phyloP scores from a whole-genome alignment of 1,284 basidiomycete genomes.

The Phylloporus sp. region DNA sequence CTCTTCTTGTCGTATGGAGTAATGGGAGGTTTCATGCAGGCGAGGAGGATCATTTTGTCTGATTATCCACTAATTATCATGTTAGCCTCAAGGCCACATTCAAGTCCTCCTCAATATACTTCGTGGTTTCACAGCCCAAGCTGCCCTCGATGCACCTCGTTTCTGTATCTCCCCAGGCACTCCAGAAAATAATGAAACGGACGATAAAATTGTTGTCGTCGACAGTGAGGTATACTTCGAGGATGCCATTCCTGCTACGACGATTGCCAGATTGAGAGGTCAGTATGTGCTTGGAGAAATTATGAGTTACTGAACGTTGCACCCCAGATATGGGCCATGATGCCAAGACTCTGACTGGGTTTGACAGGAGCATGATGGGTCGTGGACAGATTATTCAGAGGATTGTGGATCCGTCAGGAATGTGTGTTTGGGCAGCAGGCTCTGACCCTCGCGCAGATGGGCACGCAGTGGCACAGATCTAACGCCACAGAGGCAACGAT shows the following conservation, averaged over 20 bases:
- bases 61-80: conserved; percentile 3
- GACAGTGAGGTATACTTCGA: conserved; percentile 90
- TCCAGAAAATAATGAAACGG: conserved; percentile 66
- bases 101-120: conserved; percentile 94
- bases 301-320: conserved; percentile 13
- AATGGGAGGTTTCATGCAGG: conserved; percentile 97
- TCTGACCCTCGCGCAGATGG: conserved; percentile 90
- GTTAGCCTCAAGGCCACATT: conserved; percentile 87
- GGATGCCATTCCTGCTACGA: conserved; percentile 75
- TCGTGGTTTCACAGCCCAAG: conserved; percentile 84
- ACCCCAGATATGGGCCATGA: conserved; percentile 85
- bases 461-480: conserved; percentile 89
- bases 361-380: conserved; percentile 79
- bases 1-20: conserved; percentile 91
- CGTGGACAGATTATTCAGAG: conserved; percentile 93
- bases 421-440: conserved; percentile 86
- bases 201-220: conserved; percentile 67
- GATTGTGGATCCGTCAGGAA: conserved; percentile 69
- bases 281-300: conserved; percentile 29
- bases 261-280: conserved; percentile 70
- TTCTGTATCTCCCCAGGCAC: conserved; percentile 92
- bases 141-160: conserved; percentile 90
- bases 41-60: conserved; percentile 31
- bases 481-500: conserved; percentile 16
- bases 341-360: conserved; percentile 69